Conservation (phyloP, 2,329 filamentous ascomycete genomes). For the Diaporthe longicolla region DNA sequence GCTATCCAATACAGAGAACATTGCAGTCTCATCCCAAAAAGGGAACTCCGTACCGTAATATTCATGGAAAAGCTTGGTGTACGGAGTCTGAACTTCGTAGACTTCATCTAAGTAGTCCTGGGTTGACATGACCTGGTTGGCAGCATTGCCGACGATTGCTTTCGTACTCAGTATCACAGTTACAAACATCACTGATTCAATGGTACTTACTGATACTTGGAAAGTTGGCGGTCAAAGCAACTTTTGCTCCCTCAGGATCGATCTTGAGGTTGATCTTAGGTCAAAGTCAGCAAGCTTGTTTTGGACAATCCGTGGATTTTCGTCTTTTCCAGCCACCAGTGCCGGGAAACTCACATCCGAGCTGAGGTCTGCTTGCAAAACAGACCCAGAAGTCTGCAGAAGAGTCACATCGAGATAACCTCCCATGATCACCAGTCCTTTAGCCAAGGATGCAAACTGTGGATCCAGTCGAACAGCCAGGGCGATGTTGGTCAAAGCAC, state of each 20-base stretch:
- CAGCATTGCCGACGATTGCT: constrained; percentile 56
- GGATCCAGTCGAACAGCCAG: constrained; percentile 61
- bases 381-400: constrained; percentile 47
- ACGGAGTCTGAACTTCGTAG: constrained; percentile 43
- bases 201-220: constrained; percentile 54
- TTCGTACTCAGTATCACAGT: not conserved
- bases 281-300: not conserved
- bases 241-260: constrained; percentile 64
- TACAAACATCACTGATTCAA: not conserved
- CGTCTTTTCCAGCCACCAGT: constrained; percentile 42
- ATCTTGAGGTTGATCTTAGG: constrained; percentile 64
- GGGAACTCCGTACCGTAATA: constrained; percentile 43
- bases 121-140: constrained; percentile 61
- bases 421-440: constrained; percentile 65
- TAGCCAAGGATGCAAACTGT: constrained; percentile 60
- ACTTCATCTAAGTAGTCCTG: constrained; percentile 50
- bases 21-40: constrained; percentile 47
- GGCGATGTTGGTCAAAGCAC: constrained; percentile 64
- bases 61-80: constrained; percentile 43
- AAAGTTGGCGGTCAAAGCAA: constrained; percentile 62
- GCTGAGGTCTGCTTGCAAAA: constrained; percentile 47
- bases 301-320: constrained; percentile 36
- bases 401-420: constrained; percentile 62
- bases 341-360: constrained; percentile 45
- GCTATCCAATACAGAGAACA: constrained; percentile 44